phyloP scores from a whole-genome alignment of 2,329 filamentous ascomycete species.

The Thielaviopsis musarum region DNA sequence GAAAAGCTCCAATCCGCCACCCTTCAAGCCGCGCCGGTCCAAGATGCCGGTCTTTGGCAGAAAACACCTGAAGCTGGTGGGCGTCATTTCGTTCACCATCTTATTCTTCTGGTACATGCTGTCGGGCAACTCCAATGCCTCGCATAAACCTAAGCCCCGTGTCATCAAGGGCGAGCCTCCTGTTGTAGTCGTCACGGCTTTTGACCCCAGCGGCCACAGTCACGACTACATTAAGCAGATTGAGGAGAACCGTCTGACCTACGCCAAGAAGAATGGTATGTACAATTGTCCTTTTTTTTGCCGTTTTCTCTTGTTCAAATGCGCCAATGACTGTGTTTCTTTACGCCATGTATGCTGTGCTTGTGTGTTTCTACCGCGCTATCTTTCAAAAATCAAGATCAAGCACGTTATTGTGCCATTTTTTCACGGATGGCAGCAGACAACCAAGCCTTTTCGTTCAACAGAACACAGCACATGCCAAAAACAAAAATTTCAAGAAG shows the following conservation, averaged over 20 bases:
- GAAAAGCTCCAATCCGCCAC: constrained; percentile 61
- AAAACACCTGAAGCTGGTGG: constrained; percentile 43
- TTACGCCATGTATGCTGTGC: background rate
- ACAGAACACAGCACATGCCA: background rate
- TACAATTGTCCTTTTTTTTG: background rate
- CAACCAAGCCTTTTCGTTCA: background rate
- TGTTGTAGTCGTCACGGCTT: constrained; percentile 68
- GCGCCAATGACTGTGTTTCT: background rate
- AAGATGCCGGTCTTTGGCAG: constrained; percentile 37
- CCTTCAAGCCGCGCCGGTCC: constrained; percentile 47
- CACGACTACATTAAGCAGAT: constrained; percentile 54
- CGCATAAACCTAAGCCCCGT: constrained; percentile 9
- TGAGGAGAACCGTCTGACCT: constrained; percentile 66
- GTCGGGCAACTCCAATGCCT: constrained; percentile 18
- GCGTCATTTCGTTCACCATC: constrained; percentile 35
- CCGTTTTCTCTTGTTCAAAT: background rate
- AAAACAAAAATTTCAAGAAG: background rate
- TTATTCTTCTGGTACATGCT: constrained; percentile 46
- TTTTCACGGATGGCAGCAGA: background rate
- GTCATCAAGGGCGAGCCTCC: constrained; percentile 31
- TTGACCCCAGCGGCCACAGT: constrained; percentile 37
- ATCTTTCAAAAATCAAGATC: background rate
- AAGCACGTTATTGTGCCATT: background rate
- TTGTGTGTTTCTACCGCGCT: background rate
- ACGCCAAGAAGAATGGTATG: constrained; percentile 74